Conservation (phyloP, 495 filamentous ascomycete species). For the Hamigera avellanea region DNA sequence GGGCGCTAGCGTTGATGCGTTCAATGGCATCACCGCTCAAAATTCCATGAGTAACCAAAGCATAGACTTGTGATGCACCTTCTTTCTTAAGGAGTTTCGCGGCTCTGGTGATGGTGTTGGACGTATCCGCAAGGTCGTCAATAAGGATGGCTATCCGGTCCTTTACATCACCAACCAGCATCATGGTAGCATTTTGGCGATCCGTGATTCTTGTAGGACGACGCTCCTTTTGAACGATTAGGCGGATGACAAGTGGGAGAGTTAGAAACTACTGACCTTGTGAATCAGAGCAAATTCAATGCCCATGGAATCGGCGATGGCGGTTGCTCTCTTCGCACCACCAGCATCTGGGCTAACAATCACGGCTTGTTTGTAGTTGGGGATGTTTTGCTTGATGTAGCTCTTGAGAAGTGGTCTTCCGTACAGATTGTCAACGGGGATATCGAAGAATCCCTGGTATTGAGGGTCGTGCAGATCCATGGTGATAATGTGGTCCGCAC, state of each 20-base stretch:
- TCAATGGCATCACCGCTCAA: conserved; percentile 90
- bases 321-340: conserved; percentile 92
- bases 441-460: conserved; percentile 98
- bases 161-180: conserved; percentile 85
- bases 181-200: conserved; percentile 95
- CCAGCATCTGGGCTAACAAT: conserved; percentile 95
- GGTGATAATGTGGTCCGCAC: conserved; percentile 92
- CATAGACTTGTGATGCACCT: conserved; percentile 78
- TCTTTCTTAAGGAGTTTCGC: conserved; percentile 95
- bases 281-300: conserved; percentile 95
- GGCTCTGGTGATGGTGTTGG: conserved; percentile 90
- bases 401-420: conserved; percentile 76
- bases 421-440: conserved; percentile 94
- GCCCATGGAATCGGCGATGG: conserved; percentile 85
- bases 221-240: conserved; percentile 56
- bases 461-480: conserved; percentile 96
- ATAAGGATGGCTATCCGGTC: conserved; percentile 77
- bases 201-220: conserved; percentile 89
- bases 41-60: conserved; percentile 87
- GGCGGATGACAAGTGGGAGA: conserved; percentile 3
- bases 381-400: conserved; percentile 82
- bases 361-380: conserved; percentile 75
- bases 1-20: conserved; percentile 76
- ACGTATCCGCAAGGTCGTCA: conserved; percentile 91
- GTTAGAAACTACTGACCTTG: conserved; percentile 59